Evolutionary conservation across 108 stramenopile species (phyloP).

Genomic region (Aurantiochytrium sp.): DNA sequence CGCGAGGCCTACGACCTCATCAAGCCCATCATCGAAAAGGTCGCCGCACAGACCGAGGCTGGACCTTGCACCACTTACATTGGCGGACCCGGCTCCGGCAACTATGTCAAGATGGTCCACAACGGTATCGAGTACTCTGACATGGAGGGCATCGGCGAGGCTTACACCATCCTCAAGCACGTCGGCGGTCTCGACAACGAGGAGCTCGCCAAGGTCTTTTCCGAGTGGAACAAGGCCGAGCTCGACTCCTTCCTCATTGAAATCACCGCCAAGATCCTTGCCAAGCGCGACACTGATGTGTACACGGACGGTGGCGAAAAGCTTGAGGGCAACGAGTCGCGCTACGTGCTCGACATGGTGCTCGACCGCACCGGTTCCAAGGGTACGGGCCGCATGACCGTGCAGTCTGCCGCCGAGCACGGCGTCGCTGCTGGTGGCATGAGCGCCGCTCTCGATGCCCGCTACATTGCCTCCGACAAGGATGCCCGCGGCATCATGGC

Average conservation of each 20-base stretch:
- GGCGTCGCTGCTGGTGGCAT: constrained; percentile 89
- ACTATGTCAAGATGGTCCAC: constrained; percentile 98
- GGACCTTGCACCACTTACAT: constrained; percentile 91
- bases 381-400: constrained; percentile 96
- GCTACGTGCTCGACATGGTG: constrained; percentile 58
- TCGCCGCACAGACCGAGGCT: constrained; percentile 76
- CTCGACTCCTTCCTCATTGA: constrained; percentile 89
- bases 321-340: constrained; percentile 8
- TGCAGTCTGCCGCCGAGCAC: constrained; percentile 95
- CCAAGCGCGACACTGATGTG: constrained; percentile 34
- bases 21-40: constrained; percentile 80
- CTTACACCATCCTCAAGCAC: constrained; percentile 76
- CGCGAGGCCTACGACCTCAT: constrained; percentile 83
- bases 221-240: constrained; percentile 79
- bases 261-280: constrained; percentile 85
- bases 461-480: constrained; percentile 83
- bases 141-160: constrained; percentile 97
- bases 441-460: constrained; percentile 83
- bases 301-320: constrained; percentile 50
- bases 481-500: constrained; percentile 76
- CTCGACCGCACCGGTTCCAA: constrained; percentile 98
- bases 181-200: constrained; percentile 78
- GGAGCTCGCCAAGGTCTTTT: constrained; percentile 80
- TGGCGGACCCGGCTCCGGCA: constrained; percentile 81
- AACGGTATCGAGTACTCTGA: constrained; percentile 99